A percentile compares a stretch with the other conserved stretches of the same genome.
These are phyloP conservation scores for Mycena belliarum DNA, from an alignment of 768 basidiomycete genomes.

Conservation along the genomic window DNA sequence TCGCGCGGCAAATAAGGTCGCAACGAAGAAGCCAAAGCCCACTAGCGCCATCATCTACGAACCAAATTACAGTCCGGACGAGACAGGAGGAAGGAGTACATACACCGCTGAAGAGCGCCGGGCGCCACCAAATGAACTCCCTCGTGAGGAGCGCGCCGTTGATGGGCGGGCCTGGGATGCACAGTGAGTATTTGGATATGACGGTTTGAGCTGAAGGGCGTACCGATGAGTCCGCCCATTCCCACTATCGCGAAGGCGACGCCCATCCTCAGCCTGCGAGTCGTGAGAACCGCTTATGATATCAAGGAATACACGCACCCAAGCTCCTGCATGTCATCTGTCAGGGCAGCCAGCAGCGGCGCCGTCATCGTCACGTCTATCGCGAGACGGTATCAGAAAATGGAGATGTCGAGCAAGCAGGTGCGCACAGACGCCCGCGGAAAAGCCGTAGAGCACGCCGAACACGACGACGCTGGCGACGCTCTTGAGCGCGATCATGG, in stretches of 20 bases:
- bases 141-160: constrained; percentile 37
- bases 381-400: too few species aligned
- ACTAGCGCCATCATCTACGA: not conserved
- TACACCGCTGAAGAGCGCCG: constrained; percentile 37
- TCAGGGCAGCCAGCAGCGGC: constrained; percentile 34
- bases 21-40: not conserved
- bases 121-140: constrained; percentile 39
- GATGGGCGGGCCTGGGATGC: constrained; percentile 36
- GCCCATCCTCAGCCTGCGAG: constrained; percentile 26
- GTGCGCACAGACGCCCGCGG: constrained; percentile 36
- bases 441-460: constrained; percentile 34
- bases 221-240: not conserved
- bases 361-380: constrained; percentile 32
- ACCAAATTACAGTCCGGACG: too few species aligned
- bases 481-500: constrained; percentile 33
- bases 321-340: constrained; percentile 32
- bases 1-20: not conserved
- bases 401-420: not conserved
- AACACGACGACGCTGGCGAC: constrained; percentile 28
- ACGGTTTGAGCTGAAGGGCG: not conserved
- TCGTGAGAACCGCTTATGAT: not conserved
- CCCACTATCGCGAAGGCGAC: constrained; percentile 22
- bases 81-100: not conserved
- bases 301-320: constrained; percentile 33
- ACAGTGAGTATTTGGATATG: not conserved